Evolutionary conservation across 140 eudicot species (phyloP), one percentile per base, ranked within the genome.

Genomic region (Oenanthe javanica): DNA sequence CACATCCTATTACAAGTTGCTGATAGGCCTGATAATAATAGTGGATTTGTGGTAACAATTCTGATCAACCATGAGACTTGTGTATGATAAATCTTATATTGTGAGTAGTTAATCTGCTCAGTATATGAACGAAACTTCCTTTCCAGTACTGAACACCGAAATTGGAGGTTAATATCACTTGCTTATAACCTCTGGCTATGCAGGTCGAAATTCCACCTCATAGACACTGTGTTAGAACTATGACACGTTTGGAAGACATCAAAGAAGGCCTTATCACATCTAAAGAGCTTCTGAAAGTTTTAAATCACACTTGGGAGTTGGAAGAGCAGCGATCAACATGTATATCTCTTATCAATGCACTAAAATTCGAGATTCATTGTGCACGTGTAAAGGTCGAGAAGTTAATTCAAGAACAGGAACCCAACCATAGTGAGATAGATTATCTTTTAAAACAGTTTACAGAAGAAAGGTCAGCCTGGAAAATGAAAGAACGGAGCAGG

Each of bases 211-310:
- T 72, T 40, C 78, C 78, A 72, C 66, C 82, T 67, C 87, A 80
- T 13, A 78, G 86, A 50, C 82, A 75, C 43, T 49, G 8, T 59
- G 27, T 8, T 71, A 81, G 57, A 55, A 47, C 43, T 8, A 80
- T 85, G 87, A 86, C 77, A 52, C 92, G 82, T n/a, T 76, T 93
- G 55, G 88, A 89, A 66, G 97, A 91, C 50, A 86, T 93, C 43
- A 86, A 82, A n/a, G 84, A 82, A 64, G 83, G 93, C 57, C 92
- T 93, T 55, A 75, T 84, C 3, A 83, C 92, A 11, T 89, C 97
- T 0, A 91, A 91, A 87, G 93, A 91, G 79, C 83, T 93, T 7
- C 92, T 93, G 27, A 93, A 90, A 86, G 93, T 93, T 23, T 43
- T 93, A 83, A 87, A 72, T 73, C 87, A 80, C 12, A 72, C 90